Evolutionary conservation across 768 basidiomycete genomes (phyloP), one percentile per base, ranked within the genome.

Genomic region (Tephrocybe sp.): DNA sequence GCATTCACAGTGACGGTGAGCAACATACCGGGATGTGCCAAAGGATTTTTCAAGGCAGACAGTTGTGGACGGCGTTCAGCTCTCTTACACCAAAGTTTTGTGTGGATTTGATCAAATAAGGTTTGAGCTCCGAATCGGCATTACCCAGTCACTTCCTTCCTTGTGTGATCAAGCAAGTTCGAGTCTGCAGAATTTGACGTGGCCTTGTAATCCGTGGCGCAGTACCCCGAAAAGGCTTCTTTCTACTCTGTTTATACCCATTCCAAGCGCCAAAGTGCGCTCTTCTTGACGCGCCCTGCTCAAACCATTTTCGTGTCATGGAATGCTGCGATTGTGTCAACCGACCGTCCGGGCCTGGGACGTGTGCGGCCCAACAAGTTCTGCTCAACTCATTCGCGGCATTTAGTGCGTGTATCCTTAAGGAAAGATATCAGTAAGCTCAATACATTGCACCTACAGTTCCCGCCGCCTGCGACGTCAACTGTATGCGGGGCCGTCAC

Each of bases 1-100:
- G 14, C 25, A 4, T 41, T 2, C 7, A 30, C 24, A 26, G 4
- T 24, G 41, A 21, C 38, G 32, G 46, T 17, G 4, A 48, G 18
- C 17, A 38, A 72, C 77, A 36, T 67, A 86, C 88, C 87, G 76
- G 71, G 63, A 72, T 65, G 89, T 90, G 88, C 77, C 90, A 92
- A 91, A 75, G 90, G 90, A 91, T 92, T 79, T 92, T 93, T 93
- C 85, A 93, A 93, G 90, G 89, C 88, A 76, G 69, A 69, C 73
- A 65, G 68, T 70, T 58, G 65, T 57, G 61, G 63, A 62, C 60
- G 56, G 62, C 53, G 49, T 55, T 53, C 55, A 55, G 56, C 57
- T 10, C 44, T 48, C 15, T 46, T 36, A 5, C 39, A 8, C 9
- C 46, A 45, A 62, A 62, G 58, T 56, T 69, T 66, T 72, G 53